phyloP scores from a whole-genome alignment of 805 yeast genomes.

The Starmerella apicola region DNA sequence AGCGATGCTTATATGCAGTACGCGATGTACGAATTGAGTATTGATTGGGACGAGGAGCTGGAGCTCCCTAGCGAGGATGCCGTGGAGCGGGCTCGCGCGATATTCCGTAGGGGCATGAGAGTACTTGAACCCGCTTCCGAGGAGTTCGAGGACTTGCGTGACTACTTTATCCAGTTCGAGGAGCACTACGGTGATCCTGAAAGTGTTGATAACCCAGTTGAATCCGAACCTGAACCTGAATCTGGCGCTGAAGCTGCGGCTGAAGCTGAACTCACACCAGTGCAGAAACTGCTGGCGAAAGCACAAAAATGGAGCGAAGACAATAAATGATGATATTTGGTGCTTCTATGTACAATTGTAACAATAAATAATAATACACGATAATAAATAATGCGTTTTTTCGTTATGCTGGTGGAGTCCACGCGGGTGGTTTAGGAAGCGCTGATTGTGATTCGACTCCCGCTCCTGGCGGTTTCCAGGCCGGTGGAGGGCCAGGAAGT shows the following conservation, averaged over 20 bases:
- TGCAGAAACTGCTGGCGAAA: slow-evolving; percentile 31
- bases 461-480: background rate
- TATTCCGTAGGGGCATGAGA: slow-evolving; percentile 44
- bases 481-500: no score
- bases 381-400: no score
- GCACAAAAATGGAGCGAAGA: slow-evolving; percentile 38
- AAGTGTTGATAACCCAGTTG: slow-evolving; percentile 20
- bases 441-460: background rate
- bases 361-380: background rate
- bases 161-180: slow-evolving; percentile 58
- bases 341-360: no score
- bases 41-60: slow-evolving; percentile 36
- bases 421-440: background rate
- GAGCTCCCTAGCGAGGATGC: slow-evolving; percentile 40
- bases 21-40: slow-evolving; percentile 59
- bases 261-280: background rate
- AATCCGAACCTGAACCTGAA: background rate
- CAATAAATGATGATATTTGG: no score
- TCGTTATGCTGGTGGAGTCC: slow-evolving; percentile 5
- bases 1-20: slow-evolving; percentile 46
- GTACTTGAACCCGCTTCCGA: slow-evolving; percentile 34
- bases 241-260: background rate
- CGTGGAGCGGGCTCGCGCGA: slow-evolving; percentile 37
- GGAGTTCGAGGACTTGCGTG: slow-evolving; percentile 41
- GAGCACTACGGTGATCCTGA: slow-evolving; percentile 41